phyloP scores from a whole-genome alignment of 345 rosid genomes.

The Garcia nutans region DNA sequence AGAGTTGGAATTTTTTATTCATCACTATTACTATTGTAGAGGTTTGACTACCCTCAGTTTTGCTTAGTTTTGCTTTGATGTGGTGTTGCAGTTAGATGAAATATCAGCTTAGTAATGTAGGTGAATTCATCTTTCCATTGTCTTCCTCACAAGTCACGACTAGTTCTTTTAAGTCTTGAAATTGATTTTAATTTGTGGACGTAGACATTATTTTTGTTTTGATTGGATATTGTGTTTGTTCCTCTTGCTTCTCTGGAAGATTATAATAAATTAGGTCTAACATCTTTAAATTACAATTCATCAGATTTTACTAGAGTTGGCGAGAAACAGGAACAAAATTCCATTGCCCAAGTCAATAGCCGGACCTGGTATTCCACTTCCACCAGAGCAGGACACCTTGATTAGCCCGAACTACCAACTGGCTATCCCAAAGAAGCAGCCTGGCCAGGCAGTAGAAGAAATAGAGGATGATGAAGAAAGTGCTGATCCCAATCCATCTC shows the following conservation, averaged over 20 bases:
- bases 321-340: conserved; percentile 78
- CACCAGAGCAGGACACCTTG: conserved; percentile 81
- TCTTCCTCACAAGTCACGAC: neutral
- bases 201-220: neutral
- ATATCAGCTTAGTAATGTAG: neutral
- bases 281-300: neutral
- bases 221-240: neutral
- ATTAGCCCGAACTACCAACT: conserved; percentile 82
- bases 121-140: neutral
- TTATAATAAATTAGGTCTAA: neutral
- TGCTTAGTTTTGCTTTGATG: neutral
- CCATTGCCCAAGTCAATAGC: conserved; percentile 75
- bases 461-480: conserved; percentile 75
- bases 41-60: neutral
- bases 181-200: neutral
- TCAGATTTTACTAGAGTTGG: conserved; percentile 71
- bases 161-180: neutral
- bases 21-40: neutral
- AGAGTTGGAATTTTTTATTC: neutral
- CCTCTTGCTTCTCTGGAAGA: neutral
- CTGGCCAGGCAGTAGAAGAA: conserved; percentile 60
- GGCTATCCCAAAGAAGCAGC: conserved; percentile 54
- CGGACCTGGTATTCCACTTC: conserved; percentile 74
- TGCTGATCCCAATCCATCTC: conserved; percentile 51
- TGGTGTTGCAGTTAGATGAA: neutral